Base-by-base conservation (phyloP, 1,139 yeast species). In the Geotrichum citri-aurantii region DNA sequence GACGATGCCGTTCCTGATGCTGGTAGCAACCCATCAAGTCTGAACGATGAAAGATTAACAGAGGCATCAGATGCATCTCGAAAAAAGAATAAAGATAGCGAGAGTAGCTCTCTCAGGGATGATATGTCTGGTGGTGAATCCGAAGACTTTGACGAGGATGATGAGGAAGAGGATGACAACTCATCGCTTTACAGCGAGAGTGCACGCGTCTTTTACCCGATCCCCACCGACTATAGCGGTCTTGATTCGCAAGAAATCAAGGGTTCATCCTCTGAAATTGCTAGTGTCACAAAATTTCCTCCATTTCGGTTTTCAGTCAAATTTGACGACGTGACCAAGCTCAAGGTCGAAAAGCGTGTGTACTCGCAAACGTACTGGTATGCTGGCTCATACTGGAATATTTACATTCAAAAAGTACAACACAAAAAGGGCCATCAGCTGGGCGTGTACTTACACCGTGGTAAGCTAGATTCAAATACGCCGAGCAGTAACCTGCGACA, bases 321-420 rank as follows among this genome's bases (percentile, higher is more conserved):
- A 11, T 81, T 81, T 67, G 73, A 77, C 12, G 76, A 79, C 56
- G 76, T 80, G 2, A 73, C 78, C 2, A 73, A 74, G 17, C 68
- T 81, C n/a, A 69, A 72, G 23, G 74, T 77, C 17, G 81, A 75
- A 21, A 76, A 75, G 62, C 69, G 83, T 50, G 78, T 79, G 1
- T 81, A 80, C 64, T 78, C 81, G 8, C 75, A 77, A 57, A 77
- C 81, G 0, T 72, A 79, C 50, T 81, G 84, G 82, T 81, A 80
- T 63, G 83, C 83, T 11, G 85, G 85, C 0, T 79, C 83, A 14
- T 79, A 77, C 64, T 81, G 85, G 85, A 80, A 79, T 63, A 68
- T 81, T 12, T 81, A 81, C 65, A 71, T 80, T 44, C 83, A 80
- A 61, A 80, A 78, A 61, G 75, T 77, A 42, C 71, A 70, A 24